Evolutionary conservation across 2,329 filamentous ascomycete genomes (phyloP).

Genomic region (Cercospora janseana): DNA sequence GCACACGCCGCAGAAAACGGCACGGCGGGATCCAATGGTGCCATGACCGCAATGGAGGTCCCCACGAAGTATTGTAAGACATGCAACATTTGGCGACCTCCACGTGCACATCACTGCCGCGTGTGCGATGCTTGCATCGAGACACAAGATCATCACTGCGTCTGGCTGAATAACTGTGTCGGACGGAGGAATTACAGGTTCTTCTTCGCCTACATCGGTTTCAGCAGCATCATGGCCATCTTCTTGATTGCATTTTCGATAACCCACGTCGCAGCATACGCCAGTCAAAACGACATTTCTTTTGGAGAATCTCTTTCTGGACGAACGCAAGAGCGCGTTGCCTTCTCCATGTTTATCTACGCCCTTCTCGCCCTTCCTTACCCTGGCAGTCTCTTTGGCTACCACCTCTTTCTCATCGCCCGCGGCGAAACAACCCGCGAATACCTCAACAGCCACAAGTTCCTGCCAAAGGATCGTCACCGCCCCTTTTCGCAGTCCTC

Average conservation of each 20-base stretch:
- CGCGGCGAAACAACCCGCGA: conserved; percentile 93
- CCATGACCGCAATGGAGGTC: conserved; percentile 82
- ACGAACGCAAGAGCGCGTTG: conserved; percentile 33
- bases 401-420: conserved; percentile 87
- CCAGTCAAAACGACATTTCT: conserved; percentile 59
- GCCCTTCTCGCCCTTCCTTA: conserved; percentile 73
- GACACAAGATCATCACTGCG: conserved; percentile 95
- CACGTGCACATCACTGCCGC: conserved; percentile 92
- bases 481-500: conserved; percentile 79
- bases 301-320: conserved; percentile 62
- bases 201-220: conserved; percentile 88
- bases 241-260: conserved; percentile 76
- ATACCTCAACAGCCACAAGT: conserved; percentile 95
- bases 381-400: conserved; percentile 76
- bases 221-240: conserved; percentile 70
- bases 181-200: conserved; percentile 96
- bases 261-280: conserved; percentile 76
- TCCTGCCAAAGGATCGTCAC: conserved; percentile 86
- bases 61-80: conserved; percentile 98
- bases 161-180: conserved; percentile 98
- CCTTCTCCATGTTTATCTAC: conserved; percentile 84
- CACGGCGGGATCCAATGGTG: conserved; percentile 37
- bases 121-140: conserved; percentile 97
- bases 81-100: conserved; percentile 95
- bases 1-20: conserved; percentile 21